Conservation (phyloP, 768 basidiomycete genomes). For the Hemileccinum rubropunctum region DNA sequence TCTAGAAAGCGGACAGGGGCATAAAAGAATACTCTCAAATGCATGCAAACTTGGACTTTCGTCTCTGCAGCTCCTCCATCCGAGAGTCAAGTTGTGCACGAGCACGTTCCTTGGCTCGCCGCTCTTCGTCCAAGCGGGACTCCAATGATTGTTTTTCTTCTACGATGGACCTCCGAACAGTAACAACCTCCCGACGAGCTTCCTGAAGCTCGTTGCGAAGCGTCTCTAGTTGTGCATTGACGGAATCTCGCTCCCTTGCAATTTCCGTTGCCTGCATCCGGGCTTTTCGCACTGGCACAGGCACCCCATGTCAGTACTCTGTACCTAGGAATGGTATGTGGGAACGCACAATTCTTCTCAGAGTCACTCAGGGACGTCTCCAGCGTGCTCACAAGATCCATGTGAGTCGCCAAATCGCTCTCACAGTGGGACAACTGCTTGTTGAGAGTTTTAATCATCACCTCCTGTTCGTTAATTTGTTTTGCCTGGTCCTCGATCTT, state of each 20-base stretch:
- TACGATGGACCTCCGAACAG: slow-evolving; percentile 73
- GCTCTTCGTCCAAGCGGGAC: slow-evolving; percentile 80
- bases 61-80: slow-evolving; percentile 79
- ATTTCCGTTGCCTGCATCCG: slow-evolving; percentile 92
- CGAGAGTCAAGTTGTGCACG: slow-evolving; percentile 84
- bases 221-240: slow-evolving; percentile 60
- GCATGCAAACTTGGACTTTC: slow-evolving; percentile 92
- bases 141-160: slow-evolving; percentile 90
- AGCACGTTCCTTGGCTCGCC: slow-evolving; percentile 83
- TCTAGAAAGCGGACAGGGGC: neutral
- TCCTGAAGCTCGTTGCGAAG: slow-evolving; percentile 74
- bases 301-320: slow-evolving; percentile 8
- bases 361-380: slow-evolving; percentile 87
- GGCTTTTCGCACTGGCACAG: slow-evolving; percentile 75
- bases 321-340: neutral
- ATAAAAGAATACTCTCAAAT: slow-evolving; percentile 45
- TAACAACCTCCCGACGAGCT: slow-evolving; percentile 75
- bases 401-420: slow-evolving; percentile 85
- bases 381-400: slow-evolving; percentile 82
- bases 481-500: slow-evolving; percentile 74
- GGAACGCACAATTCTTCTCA: slow-evolving; percentile 82
- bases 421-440: slow-evolving; percentile 94
- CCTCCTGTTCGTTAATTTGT: slow-evolving; percentile 79
- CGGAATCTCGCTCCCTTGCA: slow-evolving; percentile 78
- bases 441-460: slow-evolving; percentile 91